A percentile compares a stretch with the other conserved stretches of the same genome.
These are phyloP conservation scores for California macrophylla DNA, from an alignment of 441 rosid species.

Conservation along the genomic window DNA sequence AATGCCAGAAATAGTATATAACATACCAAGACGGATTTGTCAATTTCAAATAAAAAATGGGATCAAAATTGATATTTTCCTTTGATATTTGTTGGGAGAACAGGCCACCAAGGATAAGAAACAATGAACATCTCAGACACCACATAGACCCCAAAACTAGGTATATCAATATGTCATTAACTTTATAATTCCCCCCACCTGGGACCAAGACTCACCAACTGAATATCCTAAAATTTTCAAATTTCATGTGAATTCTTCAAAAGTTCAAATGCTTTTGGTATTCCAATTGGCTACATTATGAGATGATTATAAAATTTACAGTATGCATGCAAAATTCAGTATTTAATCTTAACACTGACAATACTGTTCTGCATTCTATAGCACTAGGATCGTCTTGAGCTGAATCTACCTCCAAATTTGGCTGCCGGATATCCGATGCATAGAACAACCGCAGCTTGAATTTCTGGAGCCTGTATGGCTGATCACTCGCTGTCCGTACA, in stretches of 20 bases:
- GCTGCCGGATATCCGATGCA: slow-evolving; percentile 67
- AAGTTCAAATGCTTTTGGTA: not conserved
- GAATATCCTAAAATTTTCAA: not conserved
- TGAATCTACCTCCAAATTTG: slow-evolving; percentile 57
- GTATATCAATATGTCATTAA: not conserved
- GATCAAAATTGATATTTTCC: not conserved
- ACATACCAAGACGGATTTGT: not conserved
- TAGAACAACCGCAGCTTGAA: slow-evolving; percentile 76
- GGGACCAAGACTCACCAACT: not conserved
- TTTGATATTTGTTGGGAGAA: not conserved
- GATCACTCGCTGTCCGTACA: slow-evolving; percentile 89
- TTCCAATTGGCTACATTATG: not conserved
- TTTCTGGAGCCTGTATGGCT: slow-evolving; percentile 80
- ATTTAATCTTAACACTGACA: not conserved
- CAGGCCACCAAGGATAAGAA: not conserved
- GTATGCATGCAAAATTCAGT: not conserved
- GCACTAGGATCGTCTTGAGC: not conserved
- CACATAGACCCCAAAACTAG: not conserved
- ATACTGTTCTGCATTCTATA: not conserved
- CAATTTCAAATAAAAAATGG: slow-evolving; percentile 2
- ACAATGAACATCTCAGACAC: not conserved
- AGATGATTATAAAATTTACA: not conserved
- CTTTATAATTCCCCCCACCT: not conserved
- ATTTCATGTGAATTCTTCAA: not conserved
- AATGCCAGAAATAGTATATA: not conserved